Evolutionary conservation across 257 asterid species (phyloP), one percentile per base, ranked within the genome.

Genomic region (Petrea volubilis): DNA sequence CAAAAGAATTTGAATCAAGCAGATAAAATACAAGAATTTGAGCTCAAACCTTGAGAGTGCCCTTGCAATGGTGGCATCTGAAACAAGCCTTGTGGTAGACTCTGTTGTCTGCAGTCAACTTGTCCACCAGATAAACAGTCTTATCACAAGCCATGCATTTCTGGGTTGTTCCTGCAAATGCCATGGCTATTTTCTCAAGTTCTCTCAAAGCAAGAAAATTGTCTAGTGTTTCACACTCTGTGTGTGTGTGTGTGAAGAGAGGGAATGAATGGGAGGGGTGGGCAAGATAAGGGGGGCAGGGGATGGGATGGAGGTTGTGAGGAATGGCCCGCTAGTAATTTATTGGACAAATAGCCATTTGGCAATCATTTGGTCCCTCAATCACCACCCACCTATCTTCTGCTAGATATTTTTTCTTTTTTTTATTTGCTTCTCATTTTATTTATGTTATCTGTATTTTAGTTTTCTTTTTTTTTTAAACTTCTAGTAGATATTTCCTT

Each of bases 121-220:
- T 89, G 72, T 91, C 98, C 51, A 94, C 98, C 49, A 94, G 81
- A 79, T 94, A 94, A 1, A 94, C 98, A 52, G 98, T 94, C 81
- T 88, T 89, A 24, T 86, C 93, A 61, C 98, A 94, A 3, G 97
- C 97, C 95, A 88, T 94, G 84, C 98, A 94, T 75, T 94, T 94
- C 81, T 94, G 98, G 31, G 97, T 89, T 62, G 98, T 91, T 71
- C 98, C 98, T 78, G 97, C 97, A 86, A 91, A 94, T 40, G 98
- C 95, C 98, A 91, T 91, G 77, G 78, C 56, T 44, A 25, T 71
- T 17, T 23, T 10, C 60, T 15, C 63, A 65, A 68, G n/a, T n/a
- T n/a, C 9, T 58, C 63, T 66, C 59, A 60, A 68, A n/a, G 50
- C 75, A 75, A 69, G 29, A 64, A 40, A 12, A 28, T 7, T 5